phyloP scores from a whole-genome alignment of 2,329 filamentous ascomycete species.

The Graphilbum fragrans region DNA sequence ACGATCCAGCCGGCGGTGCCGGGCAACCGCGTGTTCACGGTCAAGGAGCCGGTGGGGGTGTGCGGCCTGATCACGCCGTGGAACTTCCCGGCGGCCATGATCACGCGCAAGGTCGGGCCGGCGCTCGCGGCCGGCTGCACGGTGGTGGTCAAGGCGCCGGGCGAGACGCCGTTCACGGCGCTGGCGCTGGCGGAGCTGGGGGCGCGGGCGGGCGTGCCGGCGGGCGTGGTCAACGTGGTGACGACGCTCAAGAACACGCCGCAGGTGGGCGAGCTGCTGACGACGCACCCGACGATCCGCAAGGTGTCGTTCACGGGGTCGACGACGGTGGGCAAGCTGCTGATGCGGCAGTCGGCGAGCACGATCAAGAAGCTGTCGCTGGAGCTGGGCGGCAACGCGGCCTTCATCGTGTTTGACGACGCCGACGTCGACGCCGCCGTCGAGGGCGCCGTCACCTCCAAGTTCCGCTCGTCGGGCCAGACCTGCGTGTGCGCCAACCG shows the following conservation, averaged over 20 bases:
- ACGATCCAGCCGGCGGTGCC: conserved; percentile 59
- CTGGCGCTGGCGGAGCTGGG: conserved; percentile 81
- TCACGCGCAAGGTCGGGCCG: conserved; percentile 57
- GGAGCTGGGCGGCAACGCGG: conserved; percentile 89
- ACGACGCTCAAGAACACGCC: conserved; percentile 70
- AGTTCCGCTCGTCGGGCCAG: conserved; percentile 91
- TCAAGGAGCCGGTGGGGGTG: conserved; percentile 77
- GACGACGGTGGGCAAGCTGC: conserved; percentile 52
- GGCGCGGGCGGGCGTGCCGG: conserved; percentile 75
- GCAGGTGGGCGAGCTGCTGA: conserved; percentile 65
- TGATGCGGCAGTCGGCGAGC: conserved; percentile 80
- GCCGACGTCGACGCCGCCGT: conserved; percentile 81
- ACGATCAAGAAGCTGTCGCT: conserved; percentile 77
- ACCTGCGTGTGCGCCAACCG: conserved; percentile 89
- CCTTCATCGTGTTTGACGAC: conserved; percentile 95
- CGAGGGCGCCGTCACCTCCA: conserved; percentile 68
- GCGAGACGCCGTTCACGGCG: conserved; percentile 84
- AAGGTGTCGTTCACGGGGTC: conserved; percentile 94
- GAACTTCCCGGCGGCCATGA: conserved; percentile 78
- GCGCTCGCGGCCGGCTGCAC: conserved; percentile 91
- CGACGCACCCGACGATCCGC: conserved; percentile 62
- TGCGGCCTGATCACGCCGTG: conserved; percentile 76
- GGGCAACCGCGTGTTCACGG: conserved; percentile 63
- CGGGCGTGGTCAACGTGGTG: conserved; percentile 82
- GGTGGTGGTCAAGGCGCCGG: conserved; percentile 81